Percentiles rank a stretch among this genome's conserved stretches.
Evolutionary conservation across 1,284 basidiomycete species (phyloP).

Genomic region (Tranzscheliella williamsii): DNA sequence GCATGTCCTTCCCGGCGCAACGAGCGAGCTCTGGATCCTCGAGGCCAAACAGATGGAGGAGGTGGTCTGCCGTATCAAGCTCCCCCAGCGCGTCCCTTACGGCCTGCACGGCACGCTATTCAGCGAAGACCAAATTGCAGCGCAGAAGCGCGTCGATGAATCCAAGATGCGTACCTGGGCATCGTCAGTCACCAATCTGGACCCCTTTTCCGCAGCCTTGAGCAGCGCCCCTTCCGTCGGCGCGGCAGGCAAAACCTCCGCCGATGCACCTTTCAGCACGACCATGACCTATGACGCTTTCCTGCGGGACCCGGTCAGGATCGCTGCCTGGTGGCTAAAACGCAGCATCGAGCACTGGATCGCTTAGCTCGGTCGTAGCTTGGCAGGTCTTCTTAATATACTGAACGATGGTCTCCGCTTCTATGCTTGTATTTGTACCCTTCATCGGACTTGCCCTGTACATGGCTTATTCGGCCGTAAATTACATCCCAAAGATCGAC

Average conservation of each 20-base stretch:
- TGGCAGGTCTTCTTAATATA: too few species aligned
- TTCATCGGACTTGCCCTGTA: too few species aligned
- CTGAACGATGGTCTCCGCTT: too few species aligned
- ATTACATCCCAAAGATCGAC: too few species aligned
- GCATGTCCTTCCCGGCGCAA: constrained; percentile 56
- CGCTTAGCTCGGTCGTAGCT: constrained; percentile 6
- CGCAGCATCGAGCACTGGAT: constrained; percentile 27
- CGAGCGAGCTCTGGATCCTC: constrained; percentile 64
- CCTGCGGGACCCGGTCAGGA: constrained; percentile 16
- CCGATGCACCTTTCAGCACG: constrained; percentile 9
- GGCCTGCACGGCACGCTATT: constrained; percentile 61
- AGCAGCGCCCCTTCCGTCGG: constrained; percentile 7
- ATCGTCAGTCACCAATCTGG: constrained; percentile 15
- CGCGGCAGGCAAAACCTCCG: constrained; percentile 10
- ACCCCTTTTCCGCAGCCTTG: constrained; percentile 18
- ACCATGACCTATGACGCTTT: constrained; percentile 25
- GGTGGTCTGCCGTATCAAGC: constrained; percentile 62
- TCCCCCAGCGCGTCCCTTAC: constrained; percentile 63
- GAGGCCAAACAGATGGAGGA: constrained; percentile 62
- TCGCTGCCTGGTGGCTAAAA: constrained; percentile 40
- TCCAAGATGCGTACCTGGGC: constrained; percentile 33
- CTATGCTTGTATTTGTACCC: too few species aligned
- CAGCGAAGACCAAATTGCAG: constrained; percentile 49
- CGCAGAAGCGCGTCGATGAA: constrained; percentile 38
- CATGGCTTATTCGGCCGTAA: too few species aligned